Evolutionary conservation across 441 rosid genomes (phyloP).

Genomic region (Jatropha podagrica): DNA sequence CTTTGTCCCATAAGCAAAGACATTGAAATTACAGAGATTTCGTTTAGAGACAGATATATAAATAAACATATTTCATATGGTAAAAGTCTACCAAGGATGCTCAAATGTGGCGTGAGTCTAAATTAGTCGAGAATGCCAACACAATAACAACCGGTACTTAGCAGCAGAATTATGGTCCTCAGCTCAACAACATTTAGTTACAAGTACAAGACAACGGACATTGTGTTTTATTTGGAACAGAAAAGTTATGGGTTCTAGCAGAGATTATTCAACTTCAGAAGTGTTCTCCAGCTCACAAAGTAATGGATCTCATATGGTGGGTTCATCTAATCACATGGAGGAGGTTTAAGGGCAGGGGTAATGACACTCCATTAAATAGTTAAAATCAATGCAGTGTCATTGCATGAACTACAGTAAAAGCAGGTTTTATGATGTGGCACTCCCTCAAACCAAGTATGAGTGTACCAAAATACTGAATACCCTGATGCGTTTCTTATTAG

Average conservation of each 20-base stretch:
- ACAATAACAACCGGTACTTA: not conserved
- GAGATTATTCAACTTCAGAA: not conserved
- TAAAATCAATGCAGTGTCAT: not conserved
- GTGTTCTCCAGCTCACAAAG: not conserved
- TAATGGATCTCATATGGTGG: not conserved
- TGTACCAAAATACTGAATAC: not conserved
- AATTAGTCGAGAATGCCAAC: not conserved
- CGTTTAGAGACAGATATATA: no score
- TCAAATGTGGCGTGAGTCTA: not conserved
- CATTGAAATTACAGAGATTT: not conserved
- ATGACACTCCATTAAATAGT: not conserved
- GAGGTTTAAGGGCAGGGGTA: not conserved
- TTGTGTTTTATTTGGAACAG: not conserved
- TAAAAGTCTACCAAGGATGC: not conserved
- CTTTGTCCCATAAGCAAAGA: slow-evolving; percentile 4
- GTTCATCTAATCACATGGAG: not conserved
- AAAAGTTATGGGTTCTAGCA: not conserved
- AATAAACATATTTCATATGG: not conserved
- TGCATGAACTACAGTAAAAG: not conserved
- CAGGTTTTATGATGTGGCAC: not conserved
- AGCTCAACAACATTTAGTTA: not conserved
- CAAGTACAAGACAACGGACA: not conserved
- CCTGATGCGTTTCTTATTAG: not conserved
- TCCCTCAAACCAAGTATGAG: not conserved
- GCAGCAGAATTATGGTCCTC: not conserved